A percentile compares a stretch with the other conserved stretches of the same genome.
Conservation (phyloP, 148 eudicot species). For the Drosera capensis region DNA sequence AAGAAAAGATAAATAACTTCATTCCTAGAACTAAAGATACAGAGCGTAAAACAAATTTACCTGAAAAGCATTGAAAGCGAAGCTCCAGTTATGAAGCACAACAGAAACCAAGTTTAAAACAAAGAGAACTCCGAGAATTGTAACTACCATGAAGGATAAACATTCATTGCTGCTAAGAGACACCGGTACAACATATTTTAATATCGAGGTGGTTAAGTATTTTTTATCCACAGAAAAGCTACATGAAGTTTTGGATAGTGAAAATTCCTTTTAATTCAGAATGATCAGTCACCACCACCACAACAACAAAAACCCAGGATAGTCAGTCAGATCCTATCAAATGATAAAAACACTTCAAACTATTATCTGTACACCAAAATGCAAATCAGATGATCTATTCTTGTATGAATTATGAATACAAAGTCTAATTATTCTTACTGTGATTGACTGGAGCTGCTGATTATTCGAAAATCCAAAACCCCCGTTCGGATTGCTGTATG, state of each 20-base stretch:
- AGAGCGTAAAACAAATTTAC: too few relatives aligned
- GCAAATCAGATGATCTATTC: not conserved
- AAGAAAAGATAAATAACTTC: too few relatives aligned
- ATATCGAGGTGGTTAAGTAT: too few relatives aligned
- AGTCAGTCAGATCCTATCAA: slow-evolving; percentile 1
- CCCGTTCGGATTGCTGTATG: slow-evolving; percentile 6
- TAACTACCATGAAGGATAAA: too few relatives aligned
- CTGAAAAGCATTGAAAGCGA: too few relatives aligned
- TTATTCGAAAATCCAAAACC: slow-evolving; percentile 3
- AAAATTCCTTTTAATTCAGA: not conserved
- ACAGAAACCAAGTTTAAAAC: too few relatives aligned
- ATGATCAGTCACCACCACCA: not conserved
- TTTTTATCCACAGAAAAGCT: too few relatives aligned
- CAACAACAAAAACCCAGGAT: not conserved
- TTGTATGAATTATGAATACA: not conserved
- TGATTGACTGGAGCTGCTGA: slow-evolving; percentile 9
- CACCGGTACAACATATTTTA: too few relatives aligned
- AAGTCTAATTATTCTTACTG: slow-evolving; percentile 5
- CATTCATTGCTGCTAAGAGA: too few relatives aligned
- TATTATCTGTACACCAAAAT: not conserved
- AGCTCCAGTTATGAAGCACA: too few relatives aligned
- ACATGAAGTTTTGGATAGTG: slow-evolving; percentile 1
- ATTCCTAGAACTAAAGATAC: too few relatives aligned
- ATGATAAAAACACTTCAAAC: not conserved
- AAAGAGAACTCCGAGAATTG: too few relatives aligned